phyloP scores from a whole-genome alignment of 2,329 filamentous ascomycete species.

The Colletotrichum simmondsii region DNA sequence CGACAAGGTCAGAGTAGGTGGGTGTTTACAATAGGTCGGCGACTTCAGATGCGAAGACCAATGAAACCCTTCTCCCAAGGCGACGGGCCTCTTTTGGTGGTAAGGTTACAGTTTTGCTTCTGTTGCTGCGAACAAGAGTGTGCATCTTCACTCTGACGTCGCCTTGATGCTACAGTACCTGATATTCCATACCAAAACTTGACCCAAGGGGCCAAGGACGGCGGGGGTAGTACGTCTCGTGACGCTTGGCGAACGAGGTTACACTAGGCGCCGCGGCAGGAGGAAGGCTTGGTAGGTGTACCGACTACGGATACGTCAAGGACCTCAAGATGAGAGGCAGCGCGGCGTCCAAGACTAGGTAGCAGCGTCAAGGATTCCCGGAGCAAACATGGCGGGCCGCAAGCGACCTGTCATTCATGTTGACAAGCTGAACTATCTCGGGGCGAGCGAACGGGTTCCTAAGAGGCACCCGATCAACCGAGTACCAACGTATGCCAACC shows the following conservation, averaged over 20 bases:
- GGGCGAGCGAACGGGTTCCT: conserved; percentile 6
- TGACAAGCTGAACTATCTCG: conserved; percentile 10
- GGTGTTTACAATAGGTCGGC: not conserved
- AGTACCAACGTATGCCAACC: not conserved
- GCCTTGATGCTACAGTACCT: not conserved
- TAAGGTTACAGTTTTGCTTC: not conserved
- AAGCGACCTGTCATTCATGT: not conserved
- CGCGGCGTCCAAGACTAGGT: not conserved
- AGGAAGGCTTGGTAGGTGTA: not conserved
- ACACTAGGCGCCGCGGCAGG: not conserved
- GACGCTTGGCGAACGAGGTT: not conserved
- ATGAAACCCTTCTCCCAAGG: not conserved
- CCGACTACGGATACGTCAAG: not conserved
- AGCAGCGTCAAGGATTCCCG: not conserved
- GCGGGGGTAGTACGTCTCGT: not conserved
- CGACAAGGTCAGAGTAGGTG: not conserved
- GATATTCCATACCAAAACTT: not conserved
- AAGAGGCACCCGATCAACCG: conserved; percentile 2
- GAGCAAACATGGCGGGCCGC: conserved; percentile 6
- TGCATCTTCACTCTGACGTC: not conserved
- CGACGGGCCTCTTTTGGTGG: not conserved
- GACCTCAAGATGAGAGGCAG: not conserved
- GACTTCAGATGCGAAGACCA: conserved; percentile 20
- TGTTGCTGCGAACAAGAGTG: not conserved
- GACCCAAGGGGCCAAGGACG: not conserved